Conservation (phyloP, 1,284 basidiomycete species). For the Amylostereum areolatum region DNA sequence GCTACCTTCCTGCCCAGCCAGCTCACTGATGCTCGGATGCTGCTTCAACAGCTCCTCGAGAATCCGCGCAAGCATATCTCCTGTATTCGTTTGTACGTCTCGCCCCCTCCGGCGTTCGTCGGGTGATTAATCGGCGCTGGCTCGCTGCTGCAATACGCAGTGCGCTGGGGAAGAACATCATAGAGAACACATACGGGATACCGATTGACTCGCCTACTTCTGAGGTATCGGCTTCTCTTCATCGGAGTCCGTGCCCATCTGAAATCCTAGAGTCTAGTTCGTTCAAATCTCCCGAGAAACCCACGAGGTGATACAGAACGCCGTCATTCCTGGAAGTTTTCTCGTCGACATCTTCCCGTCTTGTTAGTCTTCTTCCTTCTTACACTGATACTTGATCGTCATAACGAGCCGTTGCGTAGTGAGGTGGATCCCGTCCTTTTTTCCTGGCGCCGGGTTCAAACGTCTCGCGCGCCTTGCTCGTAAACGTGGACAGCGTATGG, state of each 20-base stretch:
- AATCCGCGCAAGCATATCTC: conserved; percentile 9
- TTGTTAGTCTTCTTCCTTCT: conserved; percentile 6
- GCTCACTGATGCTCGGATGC: conserved; percentile 8
- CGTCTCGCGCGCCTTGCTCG: conserved; percentile 10
- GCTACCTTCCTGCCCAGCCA: conserved; percentile 9
- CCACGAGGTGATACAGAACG: conserved; percentile 32
- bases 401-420: conserved; percentile 7
- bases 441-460: conserved; percentile 13
- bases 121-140: background rate
- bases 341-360: conserved; percentile 34
- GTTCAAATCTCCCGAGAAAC: conserved; percentile 36
- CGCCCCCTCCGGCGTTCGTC: background rate
- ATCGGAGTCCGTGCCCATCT: background rate
- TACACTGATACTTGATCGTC: background rate
- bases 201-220: conserved; percentile 10
- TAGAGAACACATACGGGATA: conserved; percentile 13
- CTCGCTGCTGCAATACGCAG: conserved; percentile 7
- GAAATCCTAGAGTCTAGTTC: conserved; percentile 15
- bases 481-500: conserved; percentile 11
- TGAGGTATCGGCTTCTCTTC: conserved; percentile 1
- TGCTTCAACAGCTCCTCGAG: conserved; percentile 9
- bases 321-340: conserved; percentile 33
- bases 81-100: conserved; percentile 9
- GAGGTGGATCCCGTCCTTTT: conserved; percentile 10
- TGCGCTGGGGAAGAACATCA: conserved; percentile 12